Evolutionary conservation across 495 filamentous ascomycete species (phyloP).

Genomic region (Immersiella caudata): DNA sequence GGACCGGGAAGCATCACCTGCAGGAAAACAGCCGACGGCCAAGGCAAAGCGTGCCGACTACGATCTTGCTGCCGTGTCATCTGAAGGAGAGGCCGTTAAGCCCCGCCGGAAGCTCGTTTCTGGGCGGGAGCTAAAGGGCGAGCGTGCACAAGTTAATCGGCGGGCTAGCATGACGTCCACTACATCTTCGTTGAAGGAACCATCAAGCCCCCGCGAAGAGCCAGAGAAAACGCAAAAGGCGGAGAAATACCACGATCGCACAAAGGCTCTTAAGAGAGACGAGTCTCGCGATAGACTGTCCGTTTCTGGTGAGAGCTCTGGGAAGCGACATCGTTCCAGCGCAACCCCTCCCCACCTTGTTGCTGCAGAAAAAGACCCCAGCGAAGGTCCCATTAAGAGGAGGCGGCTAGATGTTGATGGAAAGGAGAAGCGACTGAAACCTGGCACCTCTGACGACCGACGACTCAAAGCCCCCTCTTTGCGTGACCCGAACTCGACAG

Average conservation of each 20-base stretch:
- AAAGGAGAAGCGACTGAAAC: conserved; percentile 46
- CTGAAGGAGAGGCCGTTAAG: conserved; percentile 57
- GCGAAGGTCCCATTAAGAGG: conserved; percentile 56
- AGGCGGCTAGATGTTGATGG: conserved; percentile 51
- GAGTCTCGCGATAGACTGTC: conserved; percentile 58
- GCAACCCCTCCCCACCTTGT: conserved; percentile 66
- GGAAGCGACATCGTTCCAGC: conserved; percentile 69
- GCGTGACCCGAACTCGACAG: conserved; percentile 36
- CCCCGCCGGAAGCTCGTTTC: conserved; percentile 64
- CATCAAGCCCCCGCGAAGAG: conserved; percentile 49
- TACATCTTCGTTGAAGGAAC: conserved; percentile 45
- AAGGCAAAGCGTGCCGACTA: conserved; percentile 53
- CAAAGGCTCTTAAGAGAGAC: conserved; percentile 56
- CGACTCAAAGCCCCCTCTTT: conserved; percentile 41
- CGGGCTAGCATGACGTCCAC: conserved; percentile 54
- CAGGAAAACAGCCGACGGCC: conserved; percentile 38
- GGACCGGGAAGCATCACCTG: conserved; percentile 57
- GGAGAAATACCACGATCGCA: conserved; percentile 53
- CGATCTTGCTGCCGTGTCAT: conserved; percentile 50
- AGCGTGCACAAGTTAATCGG: conserved; percentile 53
- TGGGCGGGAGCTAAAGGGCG: conserved; percentile 58
- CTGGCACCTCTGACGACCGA: conserved; percentile 46
- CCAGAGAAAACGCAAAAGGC: conserved; percentile 40
- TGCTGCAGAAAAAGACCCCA: conserved; percentile 54
- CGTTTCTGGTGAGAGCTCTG: conserved; percentile 49